These are phyloP conservation scores for Epichloe hybrida DNA, from an alignment of 2,329 filamentous ascomycete genomes.

Conservation along the genomic window DNA sequence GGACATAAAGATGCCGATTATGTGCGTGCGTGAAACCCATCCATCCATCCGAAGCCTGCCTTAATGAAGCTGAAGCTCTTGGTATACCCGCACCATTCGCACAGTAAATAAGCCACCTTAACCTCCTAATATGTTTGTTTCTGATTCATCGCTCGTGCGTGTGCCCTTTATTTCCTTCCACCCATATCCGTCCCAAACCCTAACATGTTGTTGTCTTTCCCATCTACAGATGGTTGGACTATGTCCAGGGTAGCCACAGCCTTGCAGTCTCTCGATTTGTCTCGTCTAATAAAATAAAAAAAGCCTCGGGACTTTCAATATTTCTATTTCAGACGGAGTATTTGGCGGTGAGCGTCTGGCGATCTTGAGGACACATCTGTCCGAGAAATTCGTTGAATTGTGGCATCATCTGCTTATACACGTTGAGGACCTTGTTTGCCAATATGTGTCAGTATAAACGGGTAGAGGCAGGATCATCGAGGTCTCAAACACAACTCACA, in stretches of 20 bases:
- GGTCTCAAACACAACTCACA: constrained; percentile 35
- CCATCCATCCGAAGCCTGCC: background rate
- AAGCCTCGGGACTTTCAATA: too few relatives aligned
- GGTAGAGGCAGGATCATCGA: background rate
- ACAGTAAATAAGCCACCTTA: background rate
- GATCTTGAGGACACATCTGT: constrained; percentile 36
- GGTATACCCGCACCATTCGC: constrained; percentile 3
- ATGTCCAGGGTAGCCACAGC: background rate
- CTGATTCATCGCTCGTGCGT: background rate
- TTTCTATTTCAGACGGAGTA: constrained; percentile 28
- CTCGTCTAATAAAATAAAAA: background rate
- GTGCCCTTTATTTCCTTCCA: background rate
- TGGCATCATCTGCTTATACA: constrained; percentile 46
- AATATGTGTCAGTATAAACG: background rate
- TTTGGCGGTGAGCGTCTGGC: constrained; percentile 32
- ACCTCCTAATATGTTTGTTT: background rate
- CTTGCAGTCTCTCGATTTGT: background rate
- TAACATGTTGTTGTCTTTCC: background rate
- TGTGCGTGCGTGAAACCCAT: background rate
- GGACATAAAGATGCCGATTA: background rate
- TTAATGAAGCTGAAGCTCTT: background rate
- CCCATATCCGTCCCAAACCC: background rate
- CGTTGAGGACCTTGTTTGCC: constrained; percentile 32
- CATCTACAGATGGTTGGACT: background rate
- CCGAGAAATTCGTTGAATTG: constrained; percentile 42